Evolutionary conservation across 768 basidiomycete genomes (phyloP).

Genomic region (Thelephora aurantiotincta): DNA sequence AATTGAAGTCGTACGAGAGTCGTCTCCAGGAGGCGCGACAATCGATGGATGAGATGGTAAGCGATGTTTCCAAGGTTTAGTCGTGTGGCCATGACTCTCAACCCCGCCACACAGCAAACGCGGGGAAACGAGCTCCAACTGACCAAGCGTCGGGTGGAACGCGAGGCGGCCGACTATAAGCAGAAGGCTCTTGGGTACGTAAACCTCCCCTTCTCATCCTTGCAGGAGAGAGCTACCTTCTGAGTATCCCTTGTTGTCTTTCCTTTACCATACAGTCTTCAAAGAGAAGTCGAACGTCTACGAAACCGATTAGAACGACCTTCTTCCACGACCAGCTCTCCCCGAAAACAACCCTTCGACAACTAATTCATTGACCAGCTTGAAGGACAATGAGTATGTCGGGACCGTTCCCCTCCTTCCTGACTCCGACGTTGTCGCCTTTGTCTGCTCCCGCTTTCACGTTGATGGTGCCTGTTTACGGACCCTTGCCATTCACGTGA

Average conservation of each 20-base stretch:
- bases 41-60: constrained; percentile 47
- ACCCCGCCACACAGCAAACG: constrained; percentile 39
- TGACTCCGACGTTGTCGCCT: too few species aligned
- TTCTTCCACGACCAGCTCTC: constrained; percentile 23
- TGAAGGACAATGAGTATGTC: too few species aligned
- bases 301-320: constrained; percentile 52
- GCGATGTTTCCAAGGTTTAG: constrained; percentile 11
- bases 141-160: constrained; percentile 61
- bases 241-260: neutral
- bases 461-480: too few species aligned
- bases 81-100: neutral
- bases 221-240: neutral
- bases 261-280: constrained; percentile 26
- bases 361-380: neutral
- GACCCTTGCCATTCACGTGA: too few species aligned
- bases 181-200: constrained; percentile 55
- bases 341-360: constrained; percentile 13
- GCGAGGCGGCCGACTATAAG: constrained; percentile 62
- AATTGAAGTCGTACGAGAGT: constrained; percentile 41
- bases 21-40: constrained; percentile 44
- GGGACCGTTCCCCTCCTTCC: too few species aligned
- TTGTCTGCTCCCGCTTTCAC: too few species aligned
- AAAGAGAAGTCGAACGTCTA: constrained; percentile 56
- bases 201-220: neutral
- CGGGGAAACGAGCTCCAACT: constrained; percentile 52